These are phyloP conservation scores for Tausonia pullulans DNA, from an alignment of 1,284 basidiomycete genomes.

Conservation along the genomic window DNA sequence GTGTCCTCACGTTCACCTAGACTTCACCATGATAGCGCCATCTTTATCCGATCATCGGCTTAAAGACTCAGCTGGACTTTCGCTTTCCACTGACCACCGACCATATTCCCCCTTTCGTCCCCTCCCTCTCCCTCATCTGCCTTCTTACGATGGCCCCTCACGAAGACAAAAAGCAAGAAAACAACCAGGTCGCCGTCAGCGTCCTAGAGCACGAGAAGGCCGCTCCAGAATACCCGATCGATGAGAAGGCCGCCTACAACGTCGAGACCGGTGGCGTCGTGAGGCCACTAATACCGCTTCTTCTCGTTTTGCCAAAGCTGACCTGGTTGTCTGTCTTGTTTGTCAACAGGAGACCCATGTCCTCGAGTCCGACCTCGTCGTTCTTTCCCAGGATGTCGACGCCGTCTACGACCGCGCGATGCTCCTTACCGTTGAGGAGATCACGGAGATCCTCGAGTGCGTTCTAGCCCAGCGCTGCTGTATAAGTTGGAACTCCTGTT, in stretches of 20 bases:
- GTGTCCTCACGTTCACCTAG: too few relatives aligned
- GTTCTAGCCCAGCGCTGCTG: background rate
- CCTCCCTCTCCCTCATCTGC: background rate
- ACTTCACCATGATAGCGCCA: too few relatives aligned
- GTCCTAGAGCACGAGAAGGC: background rate
- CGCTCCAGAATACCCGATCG: background rate
- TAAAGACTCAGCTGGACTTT: too few relatives aligned
- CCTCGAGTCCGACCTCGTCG: slow-evolving; percentile 7
- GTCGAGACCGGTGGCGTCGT: background rate
- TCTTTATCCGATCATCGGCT: too few relatives aligned
- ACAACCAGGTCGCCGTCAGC: background rate
- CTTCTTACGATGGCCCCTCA: background rate
- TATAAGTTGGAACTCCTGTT: too few relatives aligned
- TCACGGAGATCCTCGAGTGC: slow-evolving; percentile 12
- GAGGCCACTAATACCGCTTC: background rate
- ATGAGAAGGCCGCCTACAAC: background rate
- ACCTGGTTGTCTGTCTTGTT: background rate
- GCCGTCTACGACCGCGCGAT: slow-evolving; percentile 15
- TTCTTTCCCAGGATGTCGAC: slow-evolving; percentile 11
- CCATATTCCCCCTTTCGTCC: background rate
- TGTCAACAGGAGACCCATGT: background rate
- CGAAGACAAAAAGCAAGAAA: background rate
- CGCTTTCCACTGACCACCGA: too few relatives aligned
- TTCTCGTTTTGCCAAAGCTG: background rate
- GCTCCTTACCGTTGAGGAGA: slow-evolving; percentile 4